Evolutionary conservation across 2,329 filamentous ascomycete species (phyloP).

Genomic region (Balansia obtecta): DNA sequence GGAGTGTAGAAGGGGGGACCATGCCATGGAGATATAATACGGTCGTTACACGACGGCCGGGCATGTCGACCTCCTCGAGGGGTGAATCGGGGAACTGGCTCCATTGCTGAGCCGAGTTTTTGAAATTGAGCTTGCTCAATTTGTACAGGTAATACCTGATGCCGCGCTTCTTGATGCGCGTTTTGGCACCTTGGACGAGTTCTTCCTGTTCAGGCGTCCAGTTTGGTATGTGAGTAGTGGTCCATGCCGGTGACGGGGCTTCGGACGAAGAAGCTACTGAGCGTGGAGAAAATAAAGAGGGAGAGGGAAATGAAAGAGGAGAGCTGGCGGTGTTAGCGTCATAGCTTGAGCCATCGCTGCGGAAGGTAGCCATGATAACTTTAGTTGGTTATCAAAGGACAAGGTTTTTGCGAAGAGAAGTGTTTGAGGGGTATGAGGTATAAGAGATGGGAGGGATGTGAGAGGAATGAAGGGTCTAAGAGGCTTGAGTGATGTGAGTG

Average conservation of each 20-base stretch:
- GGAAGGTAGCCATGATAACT: not conserved
- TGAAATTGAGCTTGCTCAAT: conserved; percentile 4
- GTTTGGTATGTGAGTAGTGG: not conserved
- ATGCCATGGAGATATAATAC: not conserved
- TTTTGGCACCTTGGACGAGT: not conserved
- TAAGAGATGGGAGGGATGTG: too few relatives aligned
- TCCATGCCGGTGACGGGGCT: not conserved
- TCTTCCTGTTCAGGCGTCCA: not conserved
- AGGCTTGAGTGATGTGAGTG: too few relatives aligned
- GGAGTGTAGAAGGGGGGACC: not conserved
- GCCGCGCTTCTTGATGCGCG: not conserved
- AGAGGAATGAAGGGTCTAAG: too few relatives aligned
- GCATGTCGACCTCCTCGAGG: not conserved
- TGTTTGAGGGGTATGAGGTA: not conserved
- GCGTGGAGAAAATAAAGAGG: not conserved
- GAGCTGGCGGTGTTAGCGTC: not conserved
- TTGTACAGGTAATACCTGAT: not conserved
- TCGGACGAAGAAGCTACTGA: not conserved
- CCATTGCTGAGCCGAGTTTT: not conserved
- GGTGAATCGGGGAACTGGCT: conserved; percentile 1
- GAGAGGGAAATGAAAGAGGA: not conserved
- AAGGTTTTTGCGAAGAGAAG: not conserved
- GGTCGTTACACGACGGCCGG: not conserved
- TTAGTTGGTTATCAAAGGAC: not conserved
- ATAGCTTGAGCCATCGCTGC: not conserved